A percentile compares a stretch with the other conserved stretches of the same genome.
These are phyloP conservation scores for Psilocybe tampanensis DNA, from an alignment of 768 basidiomycete species.

Conservation along the genomic window DNA sequence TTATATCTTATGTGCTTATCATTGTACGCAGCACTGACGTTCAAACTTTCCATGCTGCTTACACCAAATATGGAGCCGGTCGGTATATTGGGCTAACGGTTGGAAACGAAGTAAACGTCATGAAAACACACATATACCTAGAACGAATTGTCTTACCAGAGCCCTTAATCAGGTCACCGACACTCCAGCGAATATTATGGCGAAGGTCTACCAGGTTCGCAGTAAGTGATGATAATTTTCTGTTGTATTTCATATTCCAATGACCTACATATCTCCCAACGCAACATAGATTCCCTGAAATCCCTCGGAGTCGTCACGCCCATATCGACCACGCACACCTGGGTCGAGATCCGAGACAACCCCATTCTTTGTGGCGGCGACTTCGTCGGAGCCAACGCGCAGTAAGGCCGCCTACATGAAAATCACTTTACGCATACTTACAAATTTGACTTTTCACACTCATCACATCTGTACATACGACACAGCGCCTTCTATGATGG, in stretches of 20 bases:
- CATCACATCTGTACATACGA: too few relatives aligned
- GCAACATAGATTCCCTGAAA: constrained; percentile 30
- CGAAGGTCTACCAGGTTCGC: constrained; percentile 38
- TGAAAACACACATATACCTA: too few relatives aligned
- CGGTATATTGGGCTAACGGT: constrained; percentile 1
- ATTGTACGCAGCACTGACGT: constrained; percentile 4
- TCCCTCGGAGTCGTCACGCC: constrained; percentile 37
- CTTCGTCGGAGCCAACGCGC: constrained; percentile 43
- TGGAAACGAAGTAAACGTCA: constrained; percentile 33
- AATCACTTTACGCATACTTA: not conserved
- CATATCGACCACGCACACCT: constrained; percentile 41
- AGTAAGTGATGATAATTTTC: constrained; percentile 21
- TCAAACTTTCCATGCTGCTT: not conserved
- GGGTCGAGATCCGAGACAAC: constrained; percentile 38
- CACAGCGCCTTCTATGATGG: constrained; percentile 40
- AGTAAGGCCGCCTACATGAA: constrained; percentile 25
- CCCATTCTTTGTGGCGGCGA: constrained; percentile 37
- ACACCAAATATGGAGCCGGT: not conserved
- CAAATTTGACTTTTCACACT: too few relatives aligned
- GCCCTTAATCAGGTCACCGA: constrained; percentile 35
- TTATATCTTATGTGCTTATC: not conserved
- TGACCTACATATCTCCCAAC: not conserved
- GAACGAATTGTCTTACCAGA: too few relatives aligned
- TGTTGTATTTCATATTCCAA: not conserved
- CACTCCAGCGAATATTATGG: constrained; percentile 34